Base-by-base conservation (phyloP, 192 early-diverging fungal genomes). In the Gryganskiella cystojenkinii region DNA sequence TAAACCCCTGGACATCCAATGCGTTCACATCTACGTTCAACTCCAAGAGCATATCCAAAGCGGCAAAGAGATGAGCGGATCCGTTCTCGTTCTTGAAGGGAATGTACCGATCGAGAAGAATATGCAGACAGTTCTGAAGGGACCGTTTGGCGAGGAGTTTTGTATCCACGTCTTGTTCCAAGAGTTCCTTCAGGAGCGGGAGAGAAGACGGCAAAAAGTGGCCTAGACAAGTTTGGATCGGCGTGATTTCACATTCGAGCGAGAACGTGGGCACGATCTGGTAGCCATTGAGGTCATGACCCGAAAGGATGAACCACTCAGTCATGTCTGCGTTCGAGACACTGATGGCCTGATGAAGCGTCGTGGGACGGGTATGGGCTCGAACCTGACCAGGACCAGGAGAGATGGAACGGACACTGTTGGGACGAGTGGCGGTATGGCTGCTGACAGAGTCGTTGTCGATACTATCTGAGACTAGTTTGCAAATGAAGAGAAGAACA, bases 271-370 rank as follows among this genome's bases (percentile, higher is more conserved):
- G 65, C 9, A 78, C 74, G 43, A 78, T 69, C 11, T 65, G 65
- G 37, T 64, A 78, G 33, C 74, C 74, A 20, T 78, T 78, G 17
- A 78, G 31, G n/a, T 78, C 74, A 27, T 78, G 74, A 19, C 74
- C 74, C 2, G 74, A 62, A 42, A 78, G 74, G 19, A 78, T 64
- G 14, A 58, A 78, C 74, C 74, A 78, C 24, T 68, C 66, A 5
- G 74, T 69, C 74, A 78, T 78, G 43, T 78, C 74, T 0, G 74
- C 60, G 37, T 78, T 78, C 15, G 66, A 63, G 5, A 78, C 61
- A 17, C 66, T 69, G 50, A 78, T 64, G 1, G 74, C 65, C 35
- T 78, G 54, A 45, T 78, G 74, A 13, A 78, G 46, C 0, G 74
- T 78, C 1, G 35, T 56, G 6, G 74, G 66, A 17, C 62, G 60